Evolutionary conservation across 331 rosid species (phyloP).

Genomic region (Spiraea crenata): DNA sequence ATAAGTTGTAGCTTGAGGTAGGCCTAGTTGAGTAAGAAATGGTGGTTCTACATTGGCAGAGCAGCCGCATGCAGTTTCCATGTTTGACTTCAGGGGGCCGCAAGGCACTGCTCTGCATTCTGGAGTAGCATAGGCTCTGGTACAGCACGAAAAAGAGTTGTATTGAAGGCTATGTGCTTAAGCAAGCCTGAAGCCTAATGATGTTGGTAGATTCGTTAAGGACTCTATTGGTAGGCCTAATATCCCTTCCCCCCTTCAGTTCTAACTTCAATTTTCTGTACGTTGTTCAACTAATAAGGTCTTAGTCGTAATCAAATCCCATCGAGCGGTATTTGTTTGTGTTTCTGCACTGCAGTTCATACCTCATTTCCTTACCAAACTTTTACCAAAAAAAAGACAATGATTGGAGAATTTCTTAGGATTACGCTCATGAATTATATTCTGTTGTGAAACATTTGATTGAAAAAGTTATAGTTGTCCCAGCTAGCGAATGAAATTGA

Average conservation of each 20-base stretch:
- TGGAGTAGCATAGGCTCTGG: background rate
- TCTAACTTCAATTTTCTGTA: background rate
- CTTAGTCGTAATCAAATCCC: background rate
- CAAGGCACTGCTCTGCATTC: background rate
- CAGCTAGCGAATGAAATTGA: background rate
- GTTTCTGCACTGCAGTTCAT: background rate
- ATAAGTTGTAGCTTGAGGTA: background rate
- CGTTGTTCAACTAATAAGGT: background rate
- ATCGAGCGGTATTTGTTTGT: background rate
- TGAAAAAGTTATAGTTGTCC: background rate
- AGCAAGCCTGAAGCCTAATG: background rate
- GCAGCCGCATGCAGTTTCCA: background rate
- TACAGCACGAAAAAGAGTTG: background rate
- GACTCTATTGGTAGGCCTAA: background rate
- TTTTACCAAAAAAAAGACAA: background rate
- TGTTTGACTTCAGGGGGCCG: background rate
- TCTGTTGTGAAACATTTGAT: background rate
- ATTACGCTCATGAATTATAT: background rate
- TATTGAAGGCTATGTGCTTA: background rate
- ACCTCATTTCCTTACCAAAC: too few relatives aligned
- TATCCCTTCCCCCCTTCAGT: too few relatives aligned
- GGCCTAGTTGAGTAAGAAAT: background rate
- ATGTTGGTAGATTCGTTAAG: too few relatives aligned
- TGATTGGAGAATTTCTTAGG: too few relatives aligned
- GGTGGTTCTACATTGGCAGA: background rate